Conservation (phyloP, 2,329 filamentous ascomycete species). For the Fusarium sp. region DNA sequence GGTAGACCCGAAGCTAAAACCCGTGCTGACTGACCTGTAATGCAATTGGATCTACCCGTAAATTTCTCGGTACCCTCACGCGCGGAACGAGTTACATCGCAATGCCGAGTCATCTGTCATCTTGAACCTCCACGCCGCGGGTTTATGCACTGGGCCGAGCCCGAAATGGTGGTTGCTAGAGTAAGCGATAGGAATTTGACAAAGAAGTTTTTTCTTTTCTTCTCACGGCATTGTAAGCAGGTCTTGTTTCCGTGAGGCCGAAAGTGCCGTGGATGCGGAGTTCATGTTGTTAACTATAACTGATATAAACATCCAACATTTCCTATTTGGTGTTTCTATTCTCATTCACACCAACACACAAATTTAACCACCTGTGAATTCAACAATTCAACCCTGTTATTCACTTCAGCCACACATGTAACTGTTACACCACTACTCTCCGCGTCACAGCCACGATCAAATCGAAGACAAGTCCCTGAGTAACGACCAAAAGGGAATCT, state of each 20-base stretch:
- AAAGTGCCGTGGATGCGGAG: constrained; percentile 13
- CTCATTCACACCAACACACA: background rate
- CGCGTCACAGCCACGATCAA: constrained; percentile 28
- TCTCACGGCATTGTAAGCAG: constrained; percentile 23
- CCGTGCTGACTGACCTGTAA: background rate
- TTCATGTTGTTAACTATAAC: background rate
- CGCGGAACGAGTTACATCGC: constrained; percentile 18
- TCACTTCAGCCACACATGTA: constrained; percentile 5
- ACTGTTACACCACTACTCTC: constrained; percentile 3
- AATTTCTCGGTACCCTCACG: constrained; percentile 22
- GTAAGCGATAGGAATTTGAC: constrained; percentile 33
- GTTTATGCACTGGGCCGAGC: constrained; percentile 27
- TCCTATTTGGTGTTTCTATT: background rate
- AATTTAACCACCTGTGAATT: background rate
- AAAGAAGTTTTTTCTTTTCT: constrained; percentile 1
- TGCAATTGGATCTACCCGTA: background rate
- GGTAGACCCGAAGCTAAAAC: constrained; percentile 30
- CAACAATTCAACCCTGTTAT: background rate
- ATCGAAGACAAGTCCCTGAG: constrained; percentile 17
- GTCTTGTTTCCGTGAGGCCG: constrained; percentile 13
- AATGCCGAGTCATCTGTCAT: constrained; percentile 35
- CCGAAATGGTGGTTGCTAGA: constrained; percentile 28
- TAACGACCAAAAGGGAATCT: constrained; percentile 13
- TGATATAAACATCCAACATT: constrained; percentile 30
- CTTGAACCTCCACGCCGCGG: constrained; percentile 16